These are phyloP conservation scores for Aureobasidium lini DNA, from an alignment of 2,329 filamentous ascomycete species.

Conservation along the genomic window DNA sequence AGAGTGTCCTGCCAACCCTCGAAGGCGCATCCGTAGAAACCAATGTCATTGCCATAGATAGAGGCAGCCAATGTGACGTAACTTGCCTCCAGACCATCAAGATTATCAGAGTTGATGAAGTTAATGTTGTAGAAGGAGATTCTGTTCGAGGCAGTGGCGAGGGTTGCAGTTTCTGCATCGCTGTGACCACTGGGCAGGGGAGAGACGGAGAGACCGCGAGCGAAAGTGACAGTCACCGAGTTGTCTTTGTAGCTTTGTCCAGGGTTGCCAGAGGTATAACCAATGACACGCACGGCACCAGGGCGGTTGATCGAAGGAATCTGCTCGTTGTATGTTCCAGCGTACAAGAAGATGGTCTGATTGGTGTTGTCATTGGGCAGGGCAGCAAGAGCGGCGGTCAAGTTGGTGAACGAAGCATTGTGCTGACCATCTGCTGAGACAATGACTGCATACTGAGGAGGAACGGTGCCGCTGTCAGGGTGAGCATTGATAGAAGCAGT, in stretches of 20 bases:
- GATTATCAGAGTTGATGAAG: constrained; percentile 27
- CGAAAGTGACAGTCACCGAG: constrained; percentile 28
- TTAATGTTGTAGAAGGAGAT: constrained; percentile 29
- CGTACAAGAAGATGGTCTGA: constrained; percentile 35
- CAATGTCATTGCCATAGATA: constrained; percentile 27
- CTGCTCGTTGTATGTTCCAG: constrained; percentile 37
- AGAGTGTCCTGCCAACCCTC: constrained; percentile 27
- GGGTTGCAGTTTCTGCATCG: constrained; percentile 37
- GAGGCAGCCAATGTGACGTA: constrained; percentile 29
- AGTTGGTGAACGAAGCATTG: constrained; percentile 27
- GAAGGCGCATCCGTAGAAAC: constrained; percentile 26
- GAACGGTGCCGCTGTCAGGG: constrained; percentile 35
- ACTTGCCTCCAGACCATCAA: constrained; percentile 23
- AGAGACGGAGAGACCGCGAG: constrained; percentile 27
- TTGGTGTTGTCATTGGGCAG: constrained; percentile 27
- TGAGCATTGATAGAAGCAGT: constrained; percentile 29
- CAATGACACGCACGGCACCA: constrained; percentile 33
- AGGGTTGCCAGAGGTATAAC: constrained; percentile 28
- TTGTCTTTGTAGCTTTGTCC: constrained; percentile 31
- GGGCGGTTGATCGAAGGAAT: constrained; percentile 33
- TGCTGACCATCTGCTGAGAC: constrained; percentile 31
- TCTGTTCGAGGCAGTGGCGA: constrained; percentile 37
- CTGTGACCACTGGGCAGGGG: constrained; percentile 35
- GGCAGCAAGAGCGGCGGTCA: constrained; percentile 31
- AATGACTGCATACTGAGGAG: constrained; percentile 35